A percentile compares a stretch with the other conserved stretches of the same genome.
Evolutionary conservation across 495 filamentous ascomycete species (phyloP).

Genomic region (Xylaria sp.): DNA sequence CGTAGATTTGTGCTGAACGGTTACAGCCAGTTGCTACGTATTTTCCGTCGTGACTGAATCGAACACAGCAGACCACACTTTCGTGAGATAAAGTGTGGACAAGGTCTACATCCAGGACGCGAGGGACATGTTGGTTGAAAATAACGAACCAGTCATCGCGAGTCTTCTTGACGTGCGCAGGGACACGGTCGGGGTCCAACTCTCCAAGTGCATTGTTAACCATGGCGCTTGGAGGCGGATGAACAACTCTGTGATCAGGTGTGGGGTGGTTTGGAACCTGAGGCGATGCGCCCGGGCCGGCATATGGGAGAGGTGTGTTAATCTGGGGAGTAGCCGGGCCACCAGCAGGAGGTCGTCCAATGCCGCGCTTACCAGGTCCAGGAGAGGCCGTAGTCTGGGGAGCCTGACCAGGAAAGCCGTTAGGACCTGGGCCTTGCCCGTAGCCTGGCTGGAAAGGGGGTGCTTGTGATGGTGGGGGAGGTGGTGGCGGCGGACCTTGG

Average conservation of each 20-base stretch:
- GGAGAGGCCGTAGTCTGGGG: conserved; percentile 87
- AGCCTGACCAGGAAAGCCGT: conserved; percentile 66
- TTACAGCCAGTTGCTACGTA: conserved; percentile 92
- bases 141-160: conserved; percentile 87
- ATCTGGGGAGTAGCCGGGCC: conserved; percentile 91
- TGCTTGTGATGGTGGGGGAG: conserved; percentile 60
- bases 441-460: conserved; percentile 59
- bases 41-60: conserved; percentile 88
- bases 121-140: conserved; percentile 85
- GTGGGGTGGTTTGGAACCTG: conserved; percentile 80
- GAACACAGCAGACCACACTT: conserved; percentile 89
- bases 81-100: conserved; percentile 87
- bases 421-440: conserved; percentile 56
- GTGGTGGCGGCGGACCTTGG: conserved; percentile 66
- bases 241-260: conserved; percentile 58
- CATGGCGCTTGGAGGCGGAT: conserved; percentile 58
- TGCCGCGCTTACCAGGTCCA: conserved; percentile 69
- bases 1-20: conserved; percentile 87
- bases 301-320: conserved; percentile 79
- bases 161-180: conserved; percentile 82
- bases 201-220: conserved; percentile 81
- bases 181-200: conserved; percentile 83
- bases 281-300: conserved; percentile 81
- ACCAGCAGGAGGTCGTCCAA: conserved; percentile 65
- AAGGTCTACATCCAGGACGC: conserved; percentile 84